Evolutionary conservation across 768 basidiomycete genomes (phyloP), one percentile per base, ranked within the genome.

Genomic region (Pleurotus salmoneostramineus): DNA sequence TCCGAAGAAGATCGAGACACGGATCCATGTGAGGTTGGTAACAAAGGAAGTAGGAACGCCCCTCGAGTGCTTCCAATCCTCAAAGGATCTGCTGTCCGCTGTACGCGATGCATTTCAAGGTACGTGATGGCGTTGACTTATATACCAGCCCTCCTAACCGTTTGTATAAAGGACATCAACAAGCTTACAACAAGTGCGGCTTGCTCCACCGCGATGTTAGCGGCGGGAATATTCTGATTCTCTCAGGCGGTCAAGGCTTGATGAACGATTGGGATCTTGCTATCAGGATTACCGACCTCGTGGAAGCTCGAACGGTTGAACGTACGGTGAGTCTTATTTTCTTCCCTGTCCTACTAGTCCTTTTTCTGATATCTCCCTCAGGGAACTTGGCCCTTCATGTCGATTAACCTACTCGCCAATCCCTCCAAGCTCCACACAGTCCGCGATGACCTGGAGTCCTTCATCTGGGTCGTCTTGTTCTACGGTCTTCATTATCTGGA

Each of bases 401-500:
- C 63, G 6, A 61, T 57, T 10, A 34, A 46, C 14, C 48, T 64
- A 11, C 47, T 44, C 35, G 10, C 21, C 14, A 36, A 31, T 32
- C 36, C 48, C 34, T 33, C 56, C 32, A 51, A 17, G 27, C 11
- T 57, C 21, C 63, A 61, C 52, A 47, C 56, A 11, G 37, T 58
- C 8, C 56, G 58, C 4, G 61, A 64, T 43, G 63, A 64, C 57
- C 36, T 57, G 2, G 63, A 64, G 34, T 63, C 62, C 27, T 64
- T 64, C 21, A 49, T 62, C 37, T 60, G 66, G 45, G 61, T 69
- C 12, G 35, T 68, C 34, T 37, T 61, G 4, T 67, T 62, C 42
- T 37, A 48, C 14, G 46, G 50, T 6, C 49, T 64, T 11, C 57
- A 60, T 6, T 65, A 61, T 40, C 35, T 60, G n/a, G n/a, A n/a